Conservation (phyloP, 768 basidiomycete genomes). For the Boletellus emodensis region DNA sequence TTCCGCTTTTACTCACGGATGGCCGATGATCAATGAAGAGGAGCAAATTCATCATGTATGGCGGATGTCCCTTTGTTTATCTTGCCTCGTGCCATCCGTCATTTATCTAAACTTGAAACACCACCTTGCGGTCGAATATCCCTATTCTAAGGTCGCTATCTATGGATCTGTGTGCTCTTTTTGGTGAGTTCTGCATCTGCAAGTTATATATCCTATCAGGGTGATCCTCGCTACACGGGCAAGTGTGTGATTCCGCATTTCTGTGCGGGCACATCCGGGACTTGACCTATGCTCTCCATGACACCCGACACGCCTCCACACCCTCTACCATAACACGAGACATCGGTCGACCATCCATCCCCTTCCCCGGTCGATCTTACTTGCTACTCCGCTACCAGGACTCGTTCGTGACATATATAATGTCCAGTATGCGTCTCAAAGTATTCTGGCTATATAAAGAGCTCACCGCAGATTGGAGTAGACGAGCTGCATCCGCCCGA, state of each 20-base stretch:
- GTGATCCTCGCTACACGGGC: conserved; percentile 6
- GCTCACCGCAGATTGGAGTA: conserved; percentile 3
- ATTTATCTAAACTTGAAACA: conserved; percentile 31
- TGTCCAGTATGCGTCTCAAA: conserved; percentile 15
- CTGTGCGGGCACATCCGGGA: conserved; percentile 3
- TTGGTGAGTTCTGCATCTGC: conserved; percentile 3
- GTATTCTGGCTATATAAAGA: neutral
- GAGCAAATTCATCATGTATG: conserved; percentile 15
- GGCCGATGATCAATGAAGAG: conserved; percentile 19
- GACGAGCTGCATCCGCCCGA: conserved; percentile 13
- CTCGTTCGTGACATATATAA: conserved; percentile 1
- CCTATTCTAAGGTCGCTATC: conserved; percentile 13
- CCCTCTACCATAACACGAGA: conserved; percentile 6
- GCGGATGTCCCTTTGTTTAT: conserved; percentile 15
- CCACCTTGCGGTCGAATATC: conserved; percentile 11
- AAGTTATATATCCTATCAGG: conserved; percentile 27
- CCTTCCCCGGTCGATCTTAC: neutral
- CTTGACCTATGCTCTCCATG: conserved; percentile 10
- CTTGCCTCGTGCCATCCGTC: conserved; percentile 19
- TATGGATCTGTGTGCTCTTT: conserved; percentile 14
- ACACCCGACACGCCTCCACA: neutral
- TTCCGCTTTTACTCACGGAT: conserved; percentile 69
- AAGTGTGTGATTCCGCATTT: conserved; percentile 3
- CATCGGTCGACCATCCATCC: neutral
- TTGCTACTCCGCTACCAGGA: neutral